Evolutionary conservation across 768 basidiomycete species (phyloP).

Genomic region (Leucocoprinus birnbaumii): DNA sequence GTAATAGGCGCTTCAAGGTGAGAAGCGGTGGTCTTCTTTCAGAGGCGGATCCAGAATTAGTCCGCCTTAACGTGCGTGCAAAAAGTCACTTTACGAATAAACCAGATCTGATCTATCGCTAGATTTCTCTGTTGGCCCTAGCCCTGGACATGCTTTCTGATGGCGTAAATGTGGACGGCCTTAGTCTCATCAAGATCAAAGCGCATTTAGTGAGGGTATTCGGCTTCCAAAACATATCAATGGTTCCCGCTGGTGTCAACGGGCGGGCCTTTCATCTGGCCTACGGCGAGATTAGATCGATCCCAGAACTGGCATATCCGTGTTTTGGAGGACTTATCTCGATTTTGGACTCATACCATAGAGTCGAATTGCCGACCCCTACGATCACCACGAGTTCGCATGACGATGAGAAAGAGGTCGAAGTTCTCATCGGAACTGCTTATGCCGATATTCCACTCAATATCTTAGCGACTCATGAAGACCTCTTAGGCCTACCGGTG

Average conservation of each 20-base stretch:
- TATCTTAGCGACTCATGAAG: conserved; percentile 43
- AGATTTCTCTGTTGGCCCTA: conserved; percentile 58
- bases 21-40: neutral
- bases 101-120: conserved; percentile 4
- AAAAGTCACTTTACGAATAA: neutral
- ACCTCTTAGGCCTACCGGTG: conserved; percentile 48
- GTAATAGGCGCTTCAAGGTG: neutral
- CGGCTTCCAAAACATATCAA: conserved; percentile 53
- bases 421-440: conserved; percentile 54
- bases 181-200: conserved; percentile 61
- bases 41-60: conserved; percentile 43
- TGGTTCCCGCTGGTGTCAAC: conserved; percentile 37
- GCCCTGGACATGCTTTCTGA: conserved; percentile 66
- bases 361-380: conserved; percentile 44
- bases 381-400: conserved; percentile 22
- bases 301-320: conserved; percentile 43
- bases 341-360: conserved; percentile 58
- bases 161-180: conserved; percentile 51
- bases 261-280: conserved; percentile 52
- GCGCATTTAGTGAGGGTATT: conserved; percentile 42
- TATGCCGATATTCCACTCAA: conserved; percentile 61
- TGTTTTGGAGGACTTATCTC: conserved; percentile 58
- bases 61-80: conserved; percentile 39
- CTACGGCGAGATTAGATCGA: conserved; percentile 43
- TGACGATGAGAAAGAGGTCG: conserved; percentile 5